phyloP scores from a whole-genome alignment of 768 basidiomycete species.

The Brasilioporus rufonigricans region DNA sequence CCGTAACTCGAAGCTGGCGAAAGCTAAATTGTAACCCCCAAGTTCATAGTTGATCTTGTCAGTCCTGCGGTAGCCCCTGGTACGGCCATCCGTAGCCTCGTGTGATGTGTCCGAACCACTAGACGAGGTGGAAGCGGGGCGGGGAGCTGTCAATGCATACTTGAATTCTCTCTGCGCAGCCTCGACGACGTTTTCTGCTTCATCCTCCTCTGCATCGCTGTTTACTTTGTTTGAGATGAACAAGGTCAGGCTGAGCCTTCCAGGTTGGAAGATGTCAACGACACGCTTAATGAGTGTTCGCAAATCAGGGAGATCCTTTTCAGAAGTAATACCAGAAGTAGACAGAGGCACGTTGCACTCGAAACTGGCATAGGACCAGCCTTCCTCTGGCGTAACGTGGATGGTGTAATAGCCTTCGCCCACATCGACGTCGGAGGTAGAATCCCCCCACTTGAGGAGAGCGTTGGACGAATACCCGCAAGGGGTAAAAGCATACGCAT shows the following conservation, averaged over 20 bases:
- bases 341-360: slow-evolving; percentile 92
- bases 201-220: slow-evolving; percentile 40
- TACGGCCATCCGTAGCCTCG: slow-evolving; percentile 17
- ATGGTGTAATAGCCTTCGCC: slow-evolving; percentile 97
- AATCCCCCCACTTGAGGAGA: slow-evolving; percentile 60
- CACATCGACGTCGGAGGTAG: slow-evolving; percentile 18
- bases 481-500: slow-evolving; percentile 91
- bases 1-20: slow-evolving; percentile 76
- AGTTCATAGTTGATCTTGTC: slow-evolving; percentile 99
- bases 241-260: slow-evolving; percentile 78
- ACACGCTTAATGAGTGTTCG: slow-evolving; percentile 83
- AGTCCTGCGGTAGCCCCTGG: slow-evolving; percentile 66
- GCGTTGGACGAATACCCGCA: slow-evolving; percentile 98
- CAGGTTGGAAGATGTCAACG: slow-evolving; percentile 90
- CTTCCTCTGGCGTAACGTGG: slow-evolving; percentile 97
- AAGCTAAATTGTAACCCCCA: slow-evolving; percentile 87
- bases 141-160: slow-evolving; percentile 48
- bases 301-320: slow-evolving; percentile 64
- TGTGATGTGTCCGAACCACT: slow-evolving; percentile 12
- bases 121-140: slow-evolving; percentile 27
- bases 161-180: slow-evolving; percentile 73
- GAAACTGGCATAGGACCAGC: slow-evolving; percentile 98
- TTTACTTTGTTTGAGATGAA: slow-evolving; percentile 77
- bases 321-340: slow-evolving; percentile 26
- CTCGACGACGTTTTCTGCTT: slow-evolving; percentile 58